Base-by-base conservation (phyloP, 2,329 filamentous ascomycete species). In the Pseudogymnoascus sp. region DNA sequence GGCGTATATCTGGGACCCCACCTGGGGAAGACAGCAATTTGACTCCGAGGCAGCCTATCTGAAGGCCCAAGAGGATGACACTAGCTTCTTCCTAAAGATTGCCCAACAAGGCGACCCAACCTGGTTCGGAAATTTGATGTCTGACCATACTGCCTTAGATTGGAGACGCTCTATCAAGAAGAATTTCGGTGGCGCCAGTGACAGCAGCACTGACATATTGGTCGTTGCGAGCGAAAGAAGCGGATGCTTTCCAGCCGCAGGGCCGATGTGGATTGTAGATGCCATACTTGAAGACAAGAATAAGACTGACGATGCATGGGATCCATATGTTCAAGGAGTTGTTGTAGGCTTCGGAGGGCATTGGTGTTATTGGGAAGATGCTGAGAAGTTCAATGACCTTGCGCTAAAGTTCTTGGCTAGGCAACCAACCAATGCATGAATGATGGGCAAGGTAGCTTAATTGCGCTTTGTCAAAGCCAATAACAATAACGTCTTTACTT, bases 361-460 rank as follows among this genome's bases (percentile, higher is more conserved):
- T 67, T 74, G 72, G 72, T 70, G 71, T 61, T 74, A 73, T 61
- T 74, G 70, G 70, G 72, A 73, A 63, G 63, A 71, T 62, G 67
- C 68, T 12, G 65, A 63, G 62, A 67, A 50, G 56, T 73, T 73
- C 62, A 64, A 70, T 59, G 61, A 62, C 22, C 40, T 73, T 19
- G 69, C 64, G 33, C 61, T 70, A 43, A 61, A 56, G 0, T 72
- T 72, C 53, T 61, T 73, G 37, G 60, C 50, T 22, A 12, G 11
- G 6, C 6, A 56, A 56, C 10, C 28, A 33, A 56, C 50, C 28
- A 22, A 22, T 35, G 2, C 4, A 11, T 56, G 11, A 33, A 22
- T 56, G 10, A 33, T 7, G 10, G 6, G 2, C n/a, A 33, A 22
- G 10, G n/a, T 28, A 56, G 28, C 50, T 19, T 56, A 33, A 33